Conservation (phyloP, 805 yeast species). For the Candida endomychidarum region DNA sequence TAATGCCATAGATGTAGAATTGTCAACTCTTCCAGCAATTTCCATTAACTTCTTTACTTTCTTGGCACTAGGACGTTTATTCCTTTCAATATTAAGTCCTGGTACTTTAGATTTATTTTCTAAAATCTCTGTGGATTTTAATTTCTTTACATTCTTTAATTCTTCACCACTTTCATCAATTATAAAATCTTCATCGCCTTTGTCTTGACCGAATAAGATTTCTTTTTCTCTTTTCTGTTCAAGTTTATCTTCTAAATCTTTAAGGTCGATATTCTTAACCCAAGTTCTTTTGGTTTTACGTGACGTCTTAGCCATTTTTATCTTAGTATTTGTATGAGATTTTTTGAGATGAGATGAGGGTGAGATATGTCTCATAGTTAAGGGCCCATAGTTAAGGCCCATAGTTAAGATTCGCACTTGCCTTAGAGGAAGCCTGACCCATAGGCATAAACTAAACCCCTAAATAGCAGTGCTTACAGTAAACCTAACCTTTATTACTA, state of each 20-base stretch:
- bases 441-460: background rate
- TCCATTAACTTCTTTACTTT: constrained; percentile 68
- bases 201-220: constrained; percentile 57
- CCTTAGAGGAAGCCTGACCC: too few relatives aligned
- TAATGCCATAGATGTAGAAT: constrained; percentile 46
- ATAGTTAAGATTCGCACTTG: too few relatives aligned
- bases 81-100: constrained; percentile 47
- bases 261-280: constrained; percentile 88
- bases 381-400: too few relatives aligned
- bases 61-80: constrained; percentile 51
- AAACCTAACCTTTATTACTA: background rate
- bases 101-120: constrained; percentile 73
- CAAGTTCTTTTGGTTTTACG: constrained; percentile 92
- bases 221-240: constrained; percentile 67
- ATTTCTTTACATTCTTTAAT: constrained; percentile 46
- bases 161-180: constrained; percentile 41
- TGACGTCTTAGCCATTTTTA: constrained; percentile 39
- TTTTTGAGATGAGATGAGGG: constrained; percentile 13
- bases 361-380: background rate
- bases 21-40: constrained; percentile 70
- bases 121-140: constrained; percentile 70
- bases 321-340: background rate
- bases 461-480: background rate
- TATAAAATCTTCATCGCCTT: constrained; percentile 61
- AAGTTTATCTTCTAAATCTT: constrained; percentile 70